Conservation (phyloP, 441 rosid species). For the California macrophylla region DNA sequence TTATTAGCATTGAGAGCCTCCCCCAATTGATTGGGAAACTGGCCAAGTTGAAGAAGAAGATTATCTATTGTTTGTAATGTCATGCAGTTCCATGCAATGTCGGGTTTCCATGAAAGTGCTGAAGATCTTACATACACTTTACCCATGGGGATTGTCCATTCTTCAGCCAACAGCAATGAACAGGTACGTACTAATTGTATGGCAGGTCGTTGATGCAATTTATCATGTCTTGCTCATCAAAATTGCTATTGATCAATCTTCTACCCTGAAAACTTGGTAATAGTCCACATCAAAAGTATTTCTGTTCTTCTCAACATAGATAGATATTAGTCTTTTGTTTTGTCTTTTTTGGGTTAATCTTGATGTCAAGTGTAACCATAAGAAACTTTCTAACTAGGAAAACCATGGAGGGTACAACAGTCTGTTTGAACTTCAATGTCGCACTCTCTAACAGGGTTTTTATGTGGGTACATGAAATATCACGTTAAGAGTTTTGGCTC, state of each 20-base stretch:
- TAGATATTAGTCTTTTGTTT: no score
- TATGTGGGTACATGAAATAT: not conserved
- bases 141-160: conserved; percentile 36
- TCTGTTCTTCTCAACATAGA: no score
- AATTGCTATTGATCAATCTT: not conserved
- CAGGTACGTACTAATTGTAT: conserved; percentile 29
- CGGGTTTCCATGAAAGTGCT: conserved; percentile 40
- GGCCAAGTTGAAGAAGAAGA: no score
- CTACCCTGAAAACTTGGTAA: no score
- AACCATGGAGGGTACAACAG: not conserved
- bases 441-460: not conserved
- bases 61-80: not conserved
- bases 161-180: conserved; percentile 57
- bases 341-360: no score
- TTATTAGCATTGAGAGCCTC: no score
- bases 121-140: conserved; percentile 21
- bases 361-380: no score
- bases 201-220: not conserved
- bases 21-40: no score
- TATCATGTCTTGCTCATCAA: conserved; percentile 6
- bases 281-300: not conserved
- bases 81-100: conserved; percentile 16
- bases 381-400: not conserved
- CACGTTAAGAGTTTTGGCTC: not conserved
- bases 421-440: no score